These are phyloP conservation scores for Linum lewisii DNA, from an alignment of 345 rosid genomes.

Conservation along the genomic window DNA sequence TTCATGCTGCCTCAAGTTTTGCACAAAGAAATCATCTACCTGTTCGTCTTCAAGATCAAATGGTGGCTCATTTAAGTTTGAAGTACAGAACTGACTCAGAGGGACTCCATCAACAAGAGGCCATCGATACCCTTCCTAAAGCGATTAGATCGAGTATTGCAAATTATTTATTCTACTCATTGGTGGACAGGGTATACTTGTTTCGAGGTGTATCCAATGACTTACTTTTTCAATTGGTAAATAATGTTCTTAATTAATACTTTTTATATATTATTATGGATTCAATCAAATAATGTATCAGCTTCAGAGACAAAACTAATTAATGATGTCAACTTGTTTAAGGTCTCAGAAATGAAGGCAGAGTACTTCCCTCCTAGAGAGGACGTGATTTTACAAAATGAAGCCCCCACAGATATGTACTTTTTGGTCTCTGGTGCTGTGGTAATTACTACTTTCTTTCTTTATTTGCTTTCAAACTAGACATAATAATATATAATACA, in stretches of 20 bases:
- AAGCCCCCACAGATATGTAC: slow-evolving; percentile 83
- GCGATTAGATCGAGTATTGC: slow-evolving; percentile 84
- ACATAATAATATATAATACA: background rate
- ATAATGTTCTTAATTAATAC: too few species aligned
- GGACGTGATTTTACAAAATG: slow-evolving; percentile 82
- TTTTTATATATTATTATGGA: too few species aligned
- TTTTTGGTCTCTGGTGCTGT: slow-evolving; percentile 72
- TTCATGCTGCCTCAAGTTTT: slow-evolving; percentile 71
- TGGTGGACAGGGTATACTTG: slow-evolving; percentile 67
- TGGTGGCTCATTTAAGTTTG: slow-evolving; percentile 82
- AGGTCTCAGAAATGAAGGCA: slow-evolving; percentile 88
- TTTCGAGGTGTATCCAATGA: slow-evolving; percentile 85
- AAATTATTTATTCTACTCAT: slow-evolving; percentile 58
- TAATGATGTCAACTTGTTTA: slow-evolving; percentile 4
- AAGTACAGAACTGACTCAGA: slow-evolving; percentile 77
- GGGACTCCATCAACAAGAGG: slow-evolving; percentile 90
- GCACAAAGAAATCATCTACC: slow-evolving; percentile 72
- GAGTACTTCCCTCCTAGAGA: slow-evolving; percentile 93
- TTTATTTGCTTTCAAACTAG: background rate
- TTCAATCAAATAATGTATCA: too few species aligned
- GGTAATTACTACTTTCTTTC: slow-evolving; percentile 28
- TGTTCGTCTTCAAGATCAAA: slow-evolving; percentile 72
- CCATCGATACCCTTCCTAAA: slow-evolving; percentile 68
- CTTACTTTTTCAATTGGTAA: slow-evolving; percentile 91
- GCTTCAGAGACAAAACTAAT: too few species aligned